Conservation (phyloP, 2,329 filamentous ascomycete genomes). For the Fusarium protoensiforme region DNA sequence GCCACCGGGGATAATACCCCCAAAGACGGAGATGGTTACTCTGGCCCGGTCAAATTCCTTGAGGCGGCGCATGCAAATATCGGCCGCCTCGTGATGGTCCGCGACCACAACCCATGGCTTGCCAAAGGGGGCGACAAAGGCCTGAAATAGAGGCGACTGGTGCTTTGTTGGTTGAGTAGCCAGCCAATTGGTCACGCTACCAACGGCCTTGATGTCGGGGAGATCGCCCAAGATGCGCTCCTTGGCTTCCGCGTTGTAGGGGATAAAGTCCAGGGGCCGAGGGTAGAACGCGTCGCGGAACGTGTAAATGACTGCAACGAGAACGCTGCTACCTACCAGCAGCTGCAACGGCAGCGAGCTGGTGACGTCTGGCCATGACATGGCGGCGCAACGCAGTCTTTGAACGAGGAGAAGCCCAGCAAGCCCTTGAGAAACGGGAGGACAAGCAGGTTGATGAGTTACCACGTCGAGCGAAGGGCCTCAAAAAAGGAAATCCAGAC, state of each 20-base stretch:
- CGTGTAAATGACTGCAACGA: conserved; percentile 10
- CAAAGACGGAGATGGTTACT: conserved; percentile 9
- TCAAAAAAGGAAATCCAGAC: background rate
- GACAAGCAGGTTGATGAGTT: background rate
- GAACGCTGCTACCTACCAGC: background rate
- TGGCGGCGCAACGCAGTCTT: background rate
- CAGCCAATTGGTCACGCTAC: conserved; percentile 27
- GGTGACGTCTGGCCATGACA: background rate
- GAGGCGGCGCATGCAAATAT: conserved; percentile 20
- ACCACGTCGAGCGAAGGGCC: background rate
- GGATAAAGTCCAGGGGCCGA: conserved; percentile 16
- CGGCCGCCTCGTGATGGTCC: conserved; percentile 28
- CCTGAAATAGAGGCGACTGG: conserved; percentile 20
- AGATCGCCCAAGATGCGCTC: conserved; percentile 24
- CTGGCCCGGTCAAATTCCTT: conserved; percentile 30
- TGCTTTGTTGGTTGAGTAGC: conserved; percentile 13
- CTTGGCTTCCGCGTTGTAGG: conserved; percentile 20
- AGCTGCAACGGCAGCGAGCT: background rate
- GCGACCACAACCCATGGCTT: conserved; percentile 29
- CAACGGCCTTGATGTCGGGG: conserved; percentile 14
- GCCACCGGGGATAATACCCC: conserved; percentile 11
- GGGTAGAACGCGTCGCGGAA: conserved; percentile 20
- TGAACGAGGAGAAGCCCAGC: background rate
- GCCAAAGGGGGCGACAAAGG: conserved; percentile 17
- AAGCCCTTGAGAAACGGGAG: background rate